Conservation (phyloP, 2,329 filamentous ascomycete genomes). For the Thelonectria rubi region DNA sequence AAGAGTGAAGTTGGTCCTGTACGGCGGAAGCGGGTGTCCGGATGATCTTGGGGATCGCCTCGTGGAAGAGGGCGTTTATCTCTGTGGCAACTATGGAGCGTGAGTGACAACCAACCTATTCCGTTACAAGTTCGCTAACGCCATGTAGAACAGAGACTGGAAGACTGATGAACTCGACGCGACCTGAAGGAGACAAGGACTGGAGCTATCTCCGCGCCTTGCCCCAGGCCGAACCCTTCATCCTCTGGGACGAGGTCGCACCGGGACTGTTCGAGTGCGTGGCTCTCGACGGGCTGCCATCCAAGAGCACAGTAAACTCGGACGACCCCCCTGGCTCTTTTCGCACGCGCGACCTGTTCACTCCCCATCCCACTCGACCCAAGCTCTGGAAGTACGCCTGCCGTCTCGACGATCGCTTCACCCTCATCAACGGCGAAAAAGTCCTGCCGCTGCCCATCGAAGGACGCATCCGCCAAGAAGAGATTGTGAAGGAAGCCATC, state of each 20-base stretch:
- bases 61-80: conserved; percentile 61
- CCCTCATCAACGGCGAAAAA: conserved; percentile 59
- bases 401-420: conserved; percentile 56
- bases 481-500: conserved; percentile 63
- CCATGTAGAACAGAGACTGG: conserved; percentile 39
- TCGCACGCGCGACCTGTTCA: conserved; percentile 56
- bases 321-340: conserved; percentile 56
- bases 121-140: conserved; percentile 13
- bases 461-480: conserved; percentile 60
- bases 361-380: conserved; percentile 51
- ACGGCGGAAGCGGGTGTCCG: conserved; percentile 66
- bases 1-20: conserved; percentile 62
- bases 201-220: conserved; percentile 49
- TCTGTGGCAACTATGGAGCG: conserved; percentile 67
- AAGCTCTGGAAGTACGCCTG: conserved; percentile 57
- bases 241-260: conserved; percentile 42
- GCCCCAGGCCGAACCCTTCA: conserved; percentile 32
- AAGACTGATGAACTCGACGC: conserved; percentile 40
- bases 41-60: conserved; percentile 66
- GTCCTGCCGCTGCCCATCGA: conserved; percentile 59
- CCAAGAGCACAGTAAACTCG: conserved; percentile 48
- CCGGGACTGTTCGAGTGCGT: conserved; percentile 49
- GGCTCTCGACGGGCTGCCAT: conserved; percentile 49
- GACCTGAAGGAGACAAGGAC: conserved; percentile 38
- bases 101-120: conserved; percentile 39